Percentiles rank a stretch among this genome's conserved stretches.
These are phyloP conservation scores for Rhodotorula paludigena DNA, from an alignment of 768 basidiomycete species.

Conservation along the genomic window DNA sequence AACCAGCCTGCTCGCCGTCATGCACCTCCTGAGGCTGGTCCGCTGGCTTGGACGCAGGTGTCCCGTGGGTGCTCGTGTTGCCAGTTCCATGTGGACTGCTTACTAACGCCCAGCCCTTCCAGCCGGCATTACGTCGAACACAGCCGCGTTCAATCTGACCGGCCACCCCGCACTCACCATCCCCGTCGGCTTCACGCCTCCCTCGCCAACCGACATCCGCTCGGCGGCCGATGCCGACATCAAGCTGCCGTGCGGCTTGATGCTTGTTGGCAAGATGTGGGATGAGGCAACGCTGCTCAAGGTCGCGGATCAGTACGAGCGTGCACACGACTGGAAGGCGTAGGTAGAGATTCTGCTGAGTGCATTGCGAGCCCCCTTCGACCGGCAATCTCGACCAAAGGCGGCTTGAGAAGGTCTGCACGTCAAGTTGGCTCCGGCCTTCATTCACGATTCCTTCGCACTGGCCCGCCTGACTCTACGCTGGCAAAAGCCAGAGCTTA, in stretches of 20 bases:
- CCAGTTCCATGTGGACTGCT: not conserved
- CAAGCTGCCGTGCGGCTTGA: not conserved
- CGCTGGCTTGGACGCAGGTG: constrained; percentile 38
- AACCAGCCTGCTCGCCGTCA: constrained; percentile 48
- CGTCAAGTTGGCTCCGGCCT: too few species aligned
- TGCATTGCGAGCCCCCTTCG: too few species aligned
- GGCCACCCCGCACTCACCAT: constrained; percentile 7
- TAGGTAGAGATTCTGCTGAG: not conserved
- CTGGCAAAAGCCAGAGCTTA: too few species aligned
- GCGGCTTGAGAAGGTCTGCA: too few species aligned
- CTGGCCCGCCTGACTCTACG: too few species aligned
- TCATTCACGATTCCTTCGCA: too few species aligned
- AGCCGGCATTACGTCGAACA: constrained; percentile 11
- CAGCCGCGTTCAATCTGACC: constrained; percentile 7
- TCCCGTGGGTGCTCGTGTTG: not conserved
- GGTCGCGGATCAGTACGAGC: constrained; percentile 7
- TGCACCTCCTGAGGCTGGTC: constrained; percentile 39
- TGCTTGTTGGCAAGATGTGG: constrained; percentile 10
- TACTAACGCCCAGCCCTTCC: too few species aligned
- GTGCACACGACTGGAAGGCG: constrained; percentile 2
- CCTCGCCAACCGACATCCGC: not conserved
- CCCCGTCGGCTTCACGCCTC: constrained; percentile 11
- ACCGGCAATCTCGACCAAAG: too few species aligned
- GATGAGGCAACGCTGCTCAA: not conserved
- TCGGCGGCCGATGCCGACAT: constrained; percentile 1